Conservation (phyloP, 768 basidiomycete species). For the Hirschioporus abietinus region DNA sequence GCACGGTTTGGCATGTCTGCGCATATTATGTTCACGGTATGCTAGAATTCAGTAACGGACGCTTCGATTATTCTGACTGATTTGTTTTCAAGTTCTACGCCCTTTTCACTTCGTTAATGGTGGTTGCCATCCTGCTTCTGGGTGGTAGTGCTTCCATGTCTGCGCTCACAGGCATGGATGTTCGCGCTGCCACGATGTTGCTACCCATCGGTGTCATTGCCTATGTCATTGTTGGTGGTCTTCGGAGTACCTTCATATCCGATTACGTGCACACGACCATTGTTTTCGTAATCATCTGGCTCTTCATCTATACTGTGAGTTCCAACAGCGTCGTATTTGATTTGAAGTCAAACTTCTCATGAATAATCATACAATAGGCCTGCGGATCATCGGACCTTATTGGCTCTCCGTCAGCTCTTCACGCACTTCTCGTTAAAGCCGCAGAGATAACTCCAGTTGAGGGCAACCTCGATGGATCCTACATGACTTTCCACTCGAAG, state of each 20-base stretch:
- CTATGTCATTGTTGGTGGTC: constrained; percentile 31
- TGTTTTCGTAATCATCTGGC: constrained; percentile 30
- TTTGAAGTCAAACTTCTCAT: not conserved
- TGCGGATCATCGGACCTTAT: constrained; percentile 27
- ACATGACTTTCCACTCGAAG: constrained; percentile 32
- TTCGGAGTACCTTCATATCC: constrained; percentile 9
- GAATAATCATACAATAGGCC: constrained; percentile 11
- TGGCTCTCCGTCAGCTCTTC: constrained; percentile 34
- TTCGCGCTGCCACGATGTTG: constrained; percentile 33
- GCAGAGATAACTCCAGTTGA: constrained; percentile 24
- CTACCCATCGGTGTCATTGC: constrained; percentile 35
- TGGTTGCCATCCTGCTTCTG: constrained; percentile 30
- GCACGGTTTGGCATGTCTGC: constrained; percentile 40
- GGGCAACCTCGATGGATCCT: constrained; percentile 32
- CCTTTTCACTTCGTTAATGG: constrained; percentile 11
- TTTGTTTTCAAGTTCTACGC: not conserved
- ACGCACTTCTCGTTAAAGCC: constrained; percentile 27
- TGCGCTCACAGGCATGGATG: constrained; percentile 35
- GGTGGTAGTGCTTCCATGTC: constrained; percentile 35
- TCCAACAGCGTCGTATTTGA: not conserved
- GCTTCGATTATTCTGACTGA: constrained; percentile 6
- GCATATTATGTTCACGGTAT: constrained; percentile 40
- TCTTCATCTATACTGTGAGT: constrained; percentile 22
- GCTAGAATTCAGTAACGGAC: not conserved
- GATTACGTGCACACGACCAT: constrained; percentile 28